Evolutionary conservation across 169 alveolate genomes (phyloP).

Genomic region (Besnoitia besnoiti): DNA sequence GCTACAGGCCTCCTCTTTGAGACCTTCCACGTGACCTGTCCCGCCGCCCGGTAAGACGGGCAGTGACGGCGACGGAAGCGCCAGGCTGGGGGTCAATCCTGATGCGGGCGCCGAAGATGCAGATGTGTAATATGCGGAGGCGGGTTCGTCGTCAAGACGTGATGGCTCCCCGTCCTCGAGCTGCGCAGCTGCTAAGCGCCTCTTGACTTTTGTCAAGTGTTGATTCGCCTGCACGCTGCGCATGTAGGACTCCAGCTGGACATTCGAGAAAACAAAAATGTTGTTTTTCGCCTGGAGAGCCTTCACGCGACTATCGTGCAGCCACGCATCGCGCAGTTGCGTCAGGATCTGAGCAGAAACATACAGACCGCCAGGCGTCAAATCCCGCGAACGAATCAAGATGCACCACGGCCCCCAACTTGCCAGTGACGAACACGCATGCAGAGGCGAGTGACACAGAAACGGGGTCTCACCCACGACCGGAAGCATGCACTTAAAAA

Average conservation of each 20-base stretch:
- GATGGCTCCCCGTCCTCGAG: background rate
- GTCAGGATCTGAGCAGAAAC: conserved; percentile 57
- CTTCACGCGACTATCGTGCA: conserved; percentile 70
- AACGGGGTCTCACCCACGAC: too few relatives aligned
- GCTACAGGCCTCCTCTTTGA: background rate
- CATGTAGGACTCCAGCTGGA: conserved; percentile 75
- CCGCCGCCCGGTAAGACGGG: background rate
- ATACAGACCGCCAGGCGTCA: background rate
- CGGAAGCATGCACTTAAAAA: too few relatives aligned
- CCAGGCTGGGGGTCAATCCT: too few relatives aligned
- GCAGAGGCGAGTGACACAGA: too few relatives aligned
- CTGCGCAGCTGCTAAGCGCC: conserved; percentile 32
- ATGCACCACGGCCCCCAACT: too few relatives aligned
- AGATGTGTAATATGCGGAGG: background rate
- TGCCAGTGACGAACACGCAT: too few relatives aligned
- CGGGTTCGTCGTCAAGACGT: background rate
- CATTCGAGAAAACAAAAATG: conserved; percentile 72
- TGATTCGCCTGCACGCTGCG: conserved; percentile 72
- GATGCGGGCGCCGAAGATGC: background rate
- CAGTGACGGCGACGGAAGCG: background rate
- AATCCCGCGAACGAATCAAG: too few relatives aligned
- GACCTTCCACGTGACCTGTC: background rate
- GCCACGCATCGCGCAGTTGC: conserved; percentile 77
- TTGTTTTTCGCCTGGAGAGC: conserved; percentile 72
- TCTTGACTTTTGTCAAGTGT: conserved; percentile 26